phyloP scores from a whole-genome alignment of 176 grass and related monocot genomes.

The Musa beccarii region DNA sequence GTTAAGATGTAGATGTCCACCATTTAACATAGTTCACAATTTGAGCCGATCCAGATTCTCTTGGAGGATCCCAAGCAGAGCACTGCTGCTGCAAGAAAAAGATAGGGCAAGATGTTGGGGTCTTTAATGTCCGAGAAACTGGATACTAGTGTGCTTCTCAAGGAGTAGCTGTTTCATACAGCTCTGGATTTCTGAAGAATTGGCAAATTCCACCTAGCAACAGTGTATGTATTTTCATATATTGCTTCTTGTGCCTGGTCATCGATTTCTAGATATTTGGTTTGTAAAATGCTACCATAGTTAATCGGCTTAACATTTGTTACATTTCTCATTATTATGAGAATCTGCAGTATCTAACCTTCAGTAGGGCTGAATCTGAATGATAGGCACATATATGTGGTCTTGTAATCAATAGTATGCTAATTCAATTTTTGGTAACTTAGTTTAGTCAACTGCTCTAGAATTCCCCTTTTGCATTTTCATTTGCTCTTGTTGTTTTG shows the following conservation, averaged over 20 bases:
- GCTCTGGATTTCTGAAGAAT: background rate
- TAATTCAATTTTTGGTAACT: no score
- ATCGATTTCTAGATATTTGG: background rate
- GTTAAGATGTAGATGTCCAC: conserved; percentile 49
- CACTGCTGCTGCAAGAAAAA: background rate
- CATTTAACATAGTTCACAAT: background rate
- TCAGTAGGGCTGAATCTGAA: background rate
- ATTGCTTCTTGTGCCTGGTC: background rate
- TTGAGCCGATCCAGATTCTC: background rate
- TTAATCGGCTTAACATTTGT: background rate
- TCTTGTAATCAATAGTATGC: background rate
- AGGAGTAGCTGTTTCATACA: background rate
- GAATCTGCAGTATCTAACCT: background rate
- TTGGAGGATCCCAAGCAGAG: background rate
- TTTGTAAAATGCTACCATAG: background rate
- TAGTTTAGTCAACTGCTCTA: no score
- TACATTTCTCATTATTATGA: background rate
- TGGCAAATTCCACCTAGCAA: conserved; percentile 3
- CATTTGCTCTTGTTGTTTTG: no score
- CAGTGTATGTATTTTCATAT: conserved; percentile 4
- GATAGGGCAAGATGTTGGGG: background rate
- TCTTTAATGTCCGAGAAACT: background rate
- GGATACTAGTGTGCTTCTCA: background rate
- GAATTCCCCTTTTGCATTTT: no score
- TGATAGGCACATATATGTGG: background rate